phyloP scores from a whole-genome alignment of 2,329 filamentous ascomycete species.

The Graphilbum ipis-grandicollis region DNA sequence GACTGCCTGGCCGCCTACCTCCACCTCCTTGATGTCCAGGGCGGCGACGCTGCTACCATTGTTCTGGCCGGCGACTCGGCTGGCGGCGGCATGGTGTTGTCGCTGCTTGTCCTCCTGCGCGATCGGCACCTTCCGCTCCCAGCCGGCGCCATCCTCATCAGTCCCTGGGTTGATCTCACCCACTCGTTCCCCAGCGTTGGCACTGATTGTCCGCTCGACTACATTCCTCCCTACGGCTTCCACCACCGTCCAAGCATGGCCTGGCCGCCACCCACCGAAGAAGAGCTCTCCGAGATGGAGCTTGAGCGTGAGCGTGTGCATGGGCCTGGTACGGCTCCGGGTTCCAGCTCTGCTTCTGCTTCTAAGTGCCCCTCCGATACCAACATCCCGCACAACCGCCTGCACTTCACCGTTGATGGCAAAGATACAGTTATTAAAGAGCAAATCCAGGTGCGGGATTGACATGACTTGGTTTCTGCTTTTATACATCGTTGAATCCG shows the following conservation, averaged over 20 bases:
- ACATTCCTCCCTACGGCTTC: conserved; percentile 77
- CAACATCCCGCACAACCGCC: conserved; percentile 9
- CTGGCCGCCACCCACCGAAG: conserved; percentile 84
- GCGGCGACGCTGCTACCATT: conserved; percentile 54
- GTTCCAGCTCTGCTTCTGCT: too few species aligned
- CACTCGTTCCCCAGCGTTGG: conserved; percentile 90
- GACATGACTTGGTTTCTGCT: background rate
- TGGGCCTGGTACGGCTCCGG: too few species aligned
- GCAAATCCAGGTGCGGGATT: conserved; percentile 85
- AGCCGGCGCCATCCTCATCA: conserved; percentile 78
- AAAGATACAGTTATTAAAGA: conserved; percentile 61
- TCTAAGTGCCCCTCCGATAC: background rate
- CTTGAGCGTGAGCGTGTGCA: too few species aligned
- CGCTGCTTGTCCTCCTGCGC: conserved; percentile 60
- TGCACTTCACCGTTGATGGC: conserved; percentile 25
- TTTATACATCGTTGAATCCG: background rate
- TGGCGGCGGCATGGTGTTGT: conserved; percentile 77
- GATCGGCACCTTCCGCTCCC: conserved; percentile 73
- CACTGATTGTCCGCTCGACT: conserved; percentile 57
- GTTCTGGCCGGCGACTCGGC: conserved; percentile 85
- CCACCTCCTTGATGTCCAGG: conserved; percentile 55
- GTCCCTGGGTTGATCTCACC: conserved; percentile 89
- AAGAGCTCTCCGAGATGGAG: conserved; percentile 41
- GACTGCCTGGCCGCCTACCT: conserved; percentile 84
- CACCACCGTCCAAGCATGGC: conserved; percentile 73